A percentile compares a stretch with the other conserved stretches of the same genome.
phyloP scores from a whole-genome alignment of 1,139 yeast genomes.

The Arxiozyma heterogenica region DNA sequence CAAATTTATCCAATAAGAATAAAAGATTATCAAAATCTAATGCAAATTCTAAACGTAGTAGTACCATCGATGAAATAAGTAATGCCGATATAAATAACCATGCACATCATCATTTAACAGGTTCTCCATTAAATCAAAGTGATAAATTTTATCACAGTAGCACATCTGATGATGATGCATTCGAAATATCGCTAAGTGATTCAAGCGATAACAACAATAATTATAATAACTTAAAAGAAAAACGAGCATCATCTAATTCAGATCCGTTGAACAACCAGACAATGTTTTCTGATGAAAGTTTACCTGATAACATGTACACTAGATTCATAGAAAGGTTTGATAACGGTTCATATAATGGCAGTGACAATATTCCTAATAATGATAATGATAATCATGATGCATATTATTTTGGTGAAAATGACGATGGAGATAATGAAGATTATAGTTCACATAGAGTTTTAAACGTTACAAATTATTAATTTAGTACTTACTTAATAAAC shows the following conservation, averaged over 20 bases:
- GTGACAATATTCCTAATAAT: not conserved
- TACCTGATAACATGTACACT: not conserved
- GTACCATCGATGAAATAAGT: not conserved
- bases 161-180: slow-evolving; percentile 9
- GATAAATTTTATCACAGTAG: not conserved
- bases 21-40: not conserved
- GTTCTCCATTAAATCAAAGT: not conserved
- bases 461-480: slow-evolving; percentile 2
- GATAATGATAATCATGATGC: not conserved
- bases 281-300: not conserved
- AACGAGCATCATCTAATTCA: not conserved
- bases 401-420: not conserved
- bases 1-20: not conserved
- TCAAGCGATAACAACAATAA: not conserved
- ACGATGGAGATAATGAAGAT: slow-evolving; percentile 2
- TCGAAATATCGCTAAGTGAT: slow-evolving; percentile 4
- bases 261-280: not conserved
- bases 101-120: not conserved
- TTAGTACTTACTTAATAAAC: too few species aligned
- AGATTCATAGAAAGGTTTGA: slow-evolving; percentile 2
- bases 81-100: not conserved
- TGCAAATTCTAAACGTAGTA: not conserved
- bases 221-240: not conserved
- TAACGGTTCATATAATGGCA: not conserved
- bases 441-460: slow-evolving; percentile 1